Evolutionary conservation across 345 rosid species (phyloP), one percentile per base, ranked within the genome.

Genomic region (Lepidium aucheri): DNA sequence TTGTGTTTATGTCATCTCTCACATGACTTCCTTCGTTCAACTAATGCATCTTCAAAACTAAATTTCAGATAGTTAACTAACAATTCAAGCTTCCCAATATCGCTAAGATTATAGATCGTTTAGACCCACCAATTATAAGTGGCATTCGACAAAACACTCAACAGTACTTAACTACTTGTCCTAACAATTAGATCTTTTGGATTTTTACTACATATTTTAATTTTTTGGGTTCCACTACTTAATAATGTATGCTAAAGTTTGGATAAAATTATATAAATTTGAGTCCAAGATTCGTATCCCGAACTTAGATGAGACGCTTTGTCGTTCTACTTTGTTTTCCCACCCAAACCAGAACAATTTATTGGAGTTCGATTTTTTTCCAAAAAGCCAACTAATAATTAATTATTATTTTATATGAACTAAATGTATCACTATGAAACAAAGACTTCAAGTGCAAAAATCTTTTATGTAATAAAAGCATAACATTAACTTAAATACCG

Each of bases 301-400:
- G 15, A 39, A 17, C 59, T 20, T 34, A 49, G 65, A 72, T 41
- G 52, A 57, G 76, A 72, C 71, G 24, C 41, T 50, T 65, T 72
- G 76, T 72, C 76, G 53, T 65, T 34, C 41, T 66, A 58, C 66
- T 65, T 65, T 72, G 54, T 56, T 72, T 71, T 42, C 54, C 70
- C 76, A 64, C 70, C 33, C 76, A 72, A 65, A 56, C 42, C 1
- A 34, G 57, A 70, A 44, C 63, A 43, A 11, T 53, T 62, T 62
- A 12, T 17, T 36, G 57, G 58, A n/a, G 12, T 44, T 63, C 26
- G 5, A 43, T 3, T 9, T 17, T 32, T 70, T 8, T 24, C 26
- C 3, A 9, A 11, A 57, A 33, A 16, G 44, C 20, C 43, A 42
- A 60, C 20, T 38, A 7, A 34, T n/a, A 28, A 39, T 26, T 5